Evolutionary conservation across 495 filamentous ascomycete genomes (phyloP).

Genomic region (Tuber calosporum): DNA sequence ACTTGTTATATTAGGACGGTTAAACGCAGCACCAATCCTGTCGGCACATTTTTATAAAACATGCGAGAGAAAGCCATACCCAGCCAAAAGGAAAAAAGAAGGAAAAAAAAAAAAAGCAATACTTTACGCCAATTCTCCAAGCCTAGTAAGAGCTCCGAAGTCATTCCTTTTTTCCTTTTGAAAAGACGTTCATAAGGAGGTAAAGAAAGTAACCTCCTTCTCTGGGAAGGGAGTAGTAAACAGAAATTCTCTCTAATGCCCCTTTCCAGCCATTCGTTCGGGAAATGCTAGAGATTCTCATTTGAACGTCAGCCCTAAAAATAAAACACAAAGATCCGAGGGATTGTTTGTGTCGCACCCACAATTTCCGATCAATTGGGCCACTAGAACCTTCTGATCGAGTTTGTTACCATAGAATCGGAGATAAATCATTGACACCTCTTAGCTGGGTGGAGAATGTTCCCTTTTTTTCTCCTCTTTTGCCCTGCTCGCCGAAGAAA

Average conservation of each 20-base stretch:
- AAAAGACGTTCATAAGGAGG: not conserved
- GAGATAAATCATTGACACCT: slow-evolving; percentile 1
- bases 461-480: not conserved
- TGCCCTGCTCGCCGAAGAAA: not conserved
- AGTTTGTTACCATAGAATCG: not conserved
- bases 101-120: slow-evolving; percentile 16
- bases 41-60: slow-evolving; percentile 26
- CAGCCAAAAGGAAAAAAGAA: slow-evolving; percentile 5
- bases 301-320: not conserved
- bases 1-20: slow-evolving; percentile 33
- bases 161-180: not conserved
- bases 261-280: not conserved
- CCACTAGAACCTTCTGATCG: not conserved
- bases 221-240: not conserved
- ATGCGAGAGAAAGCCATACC: slow-evolving; percentile 11
- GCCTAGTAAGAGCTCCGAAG: slow-evolving; percentile 1
- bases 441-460: not conserved
- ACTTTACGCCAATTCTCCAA: slow-evolving; percentile 13
- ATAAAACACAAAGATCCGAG: not conserved
- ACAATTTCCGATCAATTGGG: slow-evolving; percentile 1
- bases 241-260: not conserved
- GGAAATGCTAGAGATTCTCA: not conserved
- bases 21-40: slow-evolving; percentile 33
- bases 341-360: not conserved
- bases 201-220: not conserved